These are phyloP conservation scores for Solanum sitiens DNA, from an alignment of 257 asterid species.

Conservation along the genomic window DNA sequence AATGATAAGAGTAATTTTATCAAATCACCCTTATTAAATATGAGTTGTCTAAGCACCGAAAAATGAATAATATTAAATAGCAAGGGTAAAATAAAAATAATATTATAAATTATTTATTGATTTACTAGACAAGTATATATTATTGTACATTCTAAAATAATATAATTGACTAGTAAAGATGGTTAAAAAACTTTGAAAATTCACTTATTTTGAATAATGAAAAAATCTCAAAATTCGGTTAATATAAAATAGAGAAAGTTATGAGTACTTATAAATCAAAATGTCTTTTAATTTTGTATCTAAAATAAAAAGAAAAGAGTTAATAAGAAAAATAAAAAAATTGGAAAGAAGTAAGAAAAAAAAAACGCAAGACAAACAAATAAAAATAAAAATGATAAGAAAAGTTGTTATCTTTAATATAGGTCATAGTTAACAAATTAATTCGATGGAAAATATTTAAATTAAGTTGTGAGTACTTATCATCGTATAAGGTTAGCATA, in stretches of 20 bases:
- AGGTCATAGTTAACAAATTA: not conserved
- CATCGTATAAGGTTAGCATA: slow-evolving; percentile 18
- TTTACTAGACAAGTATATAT: too few species aligned
- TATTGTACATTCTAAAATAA: not conserved
- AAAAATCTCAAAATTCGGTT: too few species aligned
- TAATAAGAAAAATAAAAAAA: not conserved
- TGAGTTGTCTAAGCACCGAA: not conserved
- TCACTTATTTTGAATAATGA: not conserved
- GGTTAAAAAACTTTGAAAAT: too few species aligned
- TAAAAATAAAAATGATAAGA: not conserved
- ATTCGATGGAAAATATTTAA: not conserved
- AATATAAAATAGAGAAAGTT: not conserved
- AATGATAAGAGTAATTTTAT: too few species aligned
- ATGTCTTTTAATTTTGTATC: too few species aligned
- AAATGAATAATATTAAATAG: too few species aligned
- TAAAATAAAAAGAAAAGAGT: not conserved
- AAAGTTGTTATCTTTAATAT: not conserved
- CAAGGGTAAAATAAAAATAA: too few species aligned
- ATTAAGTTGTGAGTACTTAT: not conserved
- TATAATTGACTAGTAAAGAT: not conserved
- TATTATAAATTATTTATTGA: too few species aligned
- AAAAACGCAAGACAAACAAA: not conserved
- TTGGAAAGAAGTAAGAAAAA: not conserved
- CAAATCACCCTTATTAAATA: too few species aligned
- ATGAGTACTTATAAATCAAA: too few species aligned